phyloP scores from a whole-genome alignment of 345 rosid genomes.

The Cardamine chenopodiifolia region DNA sequence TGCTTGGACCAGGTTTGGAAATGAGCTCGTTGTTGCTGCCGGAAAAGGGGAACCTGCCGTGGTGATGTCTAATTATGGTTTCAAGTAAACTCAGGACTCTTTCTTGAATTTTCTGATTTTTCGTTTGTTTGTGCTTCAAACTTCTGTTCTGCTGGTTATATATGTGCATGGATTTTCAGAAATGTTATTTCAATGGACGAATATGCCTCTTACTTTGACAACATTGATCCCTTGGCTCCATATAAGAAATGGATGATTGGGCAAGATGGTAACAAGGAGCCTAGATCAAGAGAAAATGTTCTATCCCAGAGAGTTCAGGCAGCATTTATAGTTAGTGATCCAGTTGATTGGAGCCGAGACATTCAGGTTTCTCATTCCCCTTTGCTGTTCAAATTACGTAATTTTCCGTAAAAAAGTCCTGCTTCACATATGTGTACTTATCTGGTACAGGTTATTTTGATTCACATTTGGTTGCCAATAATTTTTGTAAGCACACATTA shows the following conservation, averaged over 20 bases:
- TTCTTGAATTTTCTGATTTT: constrained; percentile 15
- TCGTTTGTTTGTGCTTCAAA: not conserved
- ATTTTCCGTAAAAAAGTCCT: not conserved
- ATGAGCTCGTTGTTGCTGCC: constrained; percentile 73
- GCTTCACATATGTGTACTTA: not conserved
- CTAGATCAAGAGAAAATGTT: constrained; percentile 35
- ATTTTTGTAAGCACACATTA: not conserved
- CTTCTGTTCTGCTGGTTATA: constrained; percentile 14
- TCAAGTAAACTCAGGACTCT: constrained; percentile 52
- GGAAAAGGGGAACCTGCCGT: constrained; percentile 95
- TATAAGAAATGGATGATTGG: constrained; percentile 63
- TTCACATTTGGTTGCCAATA: not conserved
- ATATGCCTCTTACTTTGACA: constrained; percentile 68
- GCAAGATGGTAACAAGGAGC: constrained; percentile 39
- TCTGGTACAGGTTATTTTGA: not conserved
- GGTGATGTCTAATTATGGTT: constrained; percentile 86
- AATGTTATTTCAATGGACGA: constrained; percentile 85
- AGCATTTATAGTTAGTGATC: constrained; percentile 83
- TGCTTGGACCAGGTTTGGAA: constrained; percentile 56
- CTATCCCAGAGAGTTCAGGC: constrained; percentile 69
- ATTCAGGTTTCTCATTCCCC: constrained; percentile 59
- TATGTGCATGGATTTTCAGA: constrained; percentile 50
- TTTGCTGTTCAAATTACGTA: not conserved
- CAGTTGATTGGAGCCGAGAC: constrained; percentile 95
- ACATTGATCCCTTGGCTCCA: constrained; percentile 78